Evolutionary conservation across 208 protist genomes (phyloP).

Genomic region (Trypanosoma caninum): DNA sequence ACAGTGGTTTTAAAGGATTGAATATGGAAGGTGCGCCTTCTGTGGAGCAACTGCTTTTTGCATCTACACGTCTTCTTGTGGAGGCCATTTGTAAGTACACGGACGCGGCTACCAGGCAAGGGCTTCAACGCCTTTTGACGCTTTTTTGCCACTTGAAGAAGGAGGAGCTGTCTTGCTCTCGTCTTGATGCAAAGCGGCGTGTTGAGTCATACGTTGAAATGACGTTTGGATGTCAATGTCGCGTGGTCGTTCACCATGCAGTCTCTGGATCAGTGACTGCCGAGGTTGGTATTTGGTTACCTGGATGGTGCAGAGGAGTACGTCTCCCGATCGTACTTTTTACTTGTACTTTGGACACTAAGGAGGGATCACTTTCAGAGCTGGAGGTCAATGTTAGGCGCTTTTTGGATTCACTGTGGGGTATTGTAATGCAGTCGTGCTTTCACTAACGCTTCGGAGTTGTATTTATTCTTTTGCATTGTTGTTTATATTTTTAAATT

Average conservation of each 20-base stretch:
- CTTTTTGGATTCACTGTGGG: conserved; percentile 19
- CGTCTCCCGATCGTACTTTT: conserved; percentile 21
- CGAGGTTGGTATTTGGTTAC: conserved; percentile 18
- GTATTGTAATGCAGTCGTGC: conserved; percentile 6
- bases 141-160: conserved; percentile 12
- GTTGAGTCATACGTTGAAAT: conserved; percentile 24
- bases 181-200: conserved; percentile 19
- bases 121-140: conserved; percentile 7
- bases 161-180: conserved; percentile 5
- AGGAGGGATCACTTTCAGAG: conserved; percentile 1
- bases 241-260: conserved; percentile 13
- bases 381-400: conserved; percentile 1
- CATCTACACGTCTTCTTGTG: conserved; percentile 18
- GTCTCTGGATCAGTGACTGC: conserved; percentile 7
- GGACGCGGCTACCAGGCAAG: conserved; percentile 9
- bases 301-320: neutral
- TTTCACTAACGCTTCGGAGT: neutral
- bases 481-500: neutral
- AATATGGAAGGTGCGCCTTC: neutral
- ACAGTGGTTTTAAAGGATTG: neutral
- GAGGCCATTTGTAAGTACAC: conserved; percentile 15
- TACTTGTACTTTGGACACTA: conserved; percentile 4
- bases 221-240: conserved; percentile 27
- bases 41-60: conserved; percentile 15
- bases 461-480: neutral